A percentile compares a stretch with the other conserved stretches of the same genome.
Conservation (phyloP, 805 yeast genomes). For the Nakazawaea ishiwadae region DNA sequence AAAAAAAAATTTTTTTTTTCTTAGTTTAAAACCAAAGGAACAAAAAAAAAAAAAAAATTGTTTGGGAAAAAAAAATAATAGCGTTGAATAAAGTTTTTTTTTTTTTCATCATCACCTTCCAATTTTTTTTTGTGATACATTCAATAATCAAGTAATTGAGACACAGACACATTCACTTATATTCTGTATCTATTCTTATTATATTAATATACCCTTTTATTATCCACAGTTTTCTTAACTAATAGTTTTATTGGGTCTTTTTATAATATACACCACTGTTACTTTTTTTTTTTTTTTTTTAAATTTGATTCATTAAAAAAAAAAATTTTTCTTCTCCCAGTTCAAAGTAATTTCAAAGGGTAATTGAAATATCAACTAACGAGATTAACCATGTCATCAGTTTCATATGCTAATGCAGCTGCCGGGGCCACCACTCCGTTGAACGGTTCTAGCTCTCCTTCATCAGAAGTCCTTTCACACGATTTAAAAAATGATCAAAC, state of each 20-base stretch:
- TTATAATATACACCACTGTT: too few species aligned
- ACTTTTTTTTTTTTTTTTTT: too few species aligned
- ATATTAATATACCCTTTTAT: not conserved
- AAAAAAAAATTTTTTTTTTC: too few species aligned
- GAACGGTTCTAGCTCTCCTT: conserved; percentile 2
- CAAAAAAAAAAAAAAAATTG: not conserved
- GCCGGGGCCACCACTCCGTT: conserved; percentile 16
- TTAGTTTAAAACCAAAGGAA: not conserved
- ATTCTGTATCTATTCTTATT: not conserved
- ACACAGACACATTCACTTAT: not conserved
- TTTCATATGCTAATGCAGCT: conserved; percentile 23
- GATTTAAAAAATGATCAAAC: conserved; percentile 24
- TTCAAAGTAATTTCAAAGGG: too few species aligned
- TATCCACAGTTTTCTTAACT: too few species aligned
- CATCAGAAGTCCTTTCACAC: conserved; percentile 4
- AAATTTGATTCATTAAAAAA: too few species aligned
- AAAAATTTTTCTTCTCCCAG: not conserved
- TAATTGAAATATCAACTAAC: too few species aligned
- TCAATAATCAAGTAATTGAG: not conserved
- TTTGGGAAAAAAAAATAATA: not conserved
- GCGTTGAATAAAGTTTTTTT: not conserved
- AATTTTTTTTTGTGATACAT: not conserved
- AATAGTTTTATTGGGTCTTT: too few species aligned
- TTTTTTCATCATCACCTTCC: not conserved
- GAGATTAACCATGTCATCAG: conserved; percentile 13